phyloP scores from a whole-genome alignment of 2,329 filamentous ascomycete species.

The Daldinia sp. region DNA sequence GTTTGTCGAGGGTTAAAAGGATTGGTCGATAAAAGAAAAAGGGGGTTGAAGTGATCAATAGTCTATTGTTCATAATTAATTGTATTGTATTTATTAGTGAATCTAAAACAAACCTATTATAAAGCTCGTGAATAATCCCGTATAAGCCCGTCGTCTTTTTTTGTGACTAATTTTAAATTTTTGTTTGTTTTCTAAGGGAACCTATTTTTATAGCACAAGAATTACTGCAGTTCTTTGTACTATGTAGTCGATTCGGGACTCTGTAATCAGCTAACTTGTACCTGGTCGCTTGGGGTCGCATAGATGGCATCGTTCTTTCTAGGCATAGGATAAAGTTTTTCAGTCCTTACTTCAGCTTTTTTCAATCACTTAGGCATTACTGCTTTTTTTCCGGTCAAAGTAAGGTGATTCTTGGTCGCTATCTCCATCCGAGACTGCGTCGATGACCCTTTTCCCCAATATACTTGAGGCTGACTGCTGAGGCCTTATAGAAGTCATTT shows the following conservation, averaged over 20 bases:
- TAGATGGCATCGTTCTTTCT: neutral
- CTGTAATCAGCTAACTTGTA: neutral
- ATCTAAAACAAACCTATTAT: neutral
- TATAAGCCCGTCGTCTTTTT: neutral
- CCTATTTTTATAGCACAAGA: neutral
- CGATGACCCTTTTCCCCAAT: constrained; percentile 3
- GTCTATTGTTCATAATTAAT: neutral
- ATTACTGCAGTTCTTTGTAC: neutral
- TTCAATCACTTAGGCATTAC: constrained; percentile 10
- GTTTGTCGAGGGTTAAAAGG: neutral
- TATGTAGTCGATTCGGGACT: neutral
- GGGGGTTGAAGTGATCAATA: neutral
- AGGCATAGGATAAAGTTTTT: neutral
- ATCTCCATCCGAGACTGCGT: neutral
- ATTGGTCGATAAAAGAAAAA: neutral
- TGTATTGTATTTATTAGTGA: neutral
- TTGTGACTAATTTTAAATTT: neutral
- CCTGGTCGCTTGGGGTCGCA: neutral
- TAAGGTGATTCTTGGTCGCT: constrained; percentile 14
- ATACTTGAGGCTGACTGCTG: neutral
- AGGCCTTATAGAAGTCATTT: too few relatives aligned
- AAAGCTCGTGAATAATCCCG: neutral
- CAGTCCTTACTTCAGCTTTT: neutral
- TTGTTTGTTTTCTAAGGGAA: neutral
- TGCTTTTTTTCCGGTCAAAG: neutral